Base-by-base conservation (phyloP, 768 basidiomycete species). In the Mycena sanguinolenta region DNA sequence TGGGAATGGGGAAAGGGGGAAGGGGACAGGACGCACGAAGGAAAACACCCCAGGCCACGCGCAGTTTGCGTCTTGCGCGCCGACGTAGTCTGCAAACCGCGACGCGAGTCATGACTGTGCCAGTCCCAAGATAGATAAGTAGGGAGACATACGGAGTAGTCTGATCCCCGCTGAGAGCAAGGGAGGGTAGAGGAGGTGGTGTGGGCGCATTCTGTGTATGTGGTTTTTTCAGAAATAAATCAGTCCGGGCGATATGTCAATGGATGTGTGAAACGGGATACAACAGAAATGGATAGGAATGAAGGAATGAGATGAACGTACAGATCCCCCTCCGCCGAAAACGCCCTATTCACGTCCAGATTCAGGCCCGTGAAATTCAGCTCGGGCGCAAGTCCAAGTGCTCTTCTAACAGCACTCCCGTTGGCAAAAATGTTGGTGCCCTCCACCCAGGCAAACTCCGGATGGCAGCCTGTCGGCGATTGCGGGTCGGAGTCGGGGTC, bases 61-160 rank as follows among this genome's bases (percentile, higher is more conserved):
- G 54, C 76, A 77, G 65, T 77, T 81, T 4, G 75, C 76, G 54
- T 78, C 80, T 49, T 74, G 73, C 5, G 73, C 72, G 7, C 79
- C 80, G 38, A 81, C 58, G 32, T 76, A 79, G 63, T 79, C 79
- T 81, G 27, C 32, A n/a, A n/a, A n/a, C n/a, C n/a, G n/a, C n/a
- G n/a, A n/a, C n/a, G n/a, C n/a, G n/a, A n/a, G n/a, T n/a, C n/a
- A n/a, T n/a, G n/a, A n/a, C n/a, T n/a, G n/a, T n/a, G n/a, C n/a
- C n/a, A n/a, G n/a, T 14, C 10, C 13, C 10, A 39, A 39, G n/a
- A n/a, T n/a, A 39, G 39, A 17, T 34, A 10, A 8, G 23, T 27
- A 17, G 9, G 21, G 21, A 32, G 21, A n/a, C 58, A 2, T 7
- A 81, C 79, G 75, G 53, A 79, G 52, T 49, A 79, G 23, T 38